phyloP scores from a whole-genome alignment of 2,329 filamentous ascomycete genomes.

The Aspergillus pseudonomiae region DNA sequence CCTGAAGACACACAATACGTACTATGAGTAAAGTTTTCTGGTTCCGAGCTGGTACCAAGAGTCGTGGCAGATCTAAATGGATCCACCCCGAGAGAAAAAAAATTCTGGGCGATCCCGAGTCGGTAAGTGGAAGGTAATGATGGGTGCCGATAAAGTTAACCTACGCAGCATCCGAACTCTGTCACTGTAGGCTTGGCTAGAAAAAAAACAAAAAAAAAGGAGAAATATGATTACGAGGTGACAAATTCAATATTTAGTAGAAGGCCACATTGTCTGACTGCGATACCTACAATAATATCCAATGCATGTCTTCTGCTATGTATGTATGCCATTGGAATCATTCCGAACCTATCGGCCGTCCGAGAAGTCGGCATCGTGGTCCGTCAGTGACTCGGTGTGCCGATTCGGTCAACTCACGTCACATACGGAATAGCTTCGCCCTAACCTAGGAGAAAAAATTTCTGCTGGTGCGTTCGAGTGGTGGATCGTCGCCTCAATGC shows the following conservation, averaged over 20 bases:
- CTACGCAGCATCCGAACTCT: neutral
- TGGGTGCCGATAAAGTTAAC: neutral
- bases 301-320: neutral
- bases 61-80: constrained; percentile 2
- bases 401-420: constrained; percentile 2
- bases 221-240: neutral
- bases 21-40: constrained; percentile 4
- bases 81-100: constrained; percentile 4
- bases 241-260: neutral
- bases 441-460: constrained; percentile 1
- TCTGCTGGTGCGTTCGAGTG: neutral
- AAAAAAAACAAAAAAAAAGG: no score
- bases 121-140: neutral
- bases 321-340: neutral
- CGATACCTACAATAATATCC: neutral
- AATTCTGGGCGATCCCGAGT: constrained; percentile 11
- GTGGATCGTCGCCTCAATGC: neutral
- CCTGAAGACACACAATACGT: neutral
- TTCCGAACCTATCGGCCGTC: constrained; percentile 6
- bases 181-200: no score
- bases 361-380: neutral
- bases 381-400: constrained; percentile 5
- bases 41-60: constrained; percentile 4
- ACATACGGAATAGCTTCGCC: neutral
- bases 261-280: neutral